Conservation (phyloP, 2,329 filamentous ascomycete genomes). For the Alternaria sp. region DNA sequence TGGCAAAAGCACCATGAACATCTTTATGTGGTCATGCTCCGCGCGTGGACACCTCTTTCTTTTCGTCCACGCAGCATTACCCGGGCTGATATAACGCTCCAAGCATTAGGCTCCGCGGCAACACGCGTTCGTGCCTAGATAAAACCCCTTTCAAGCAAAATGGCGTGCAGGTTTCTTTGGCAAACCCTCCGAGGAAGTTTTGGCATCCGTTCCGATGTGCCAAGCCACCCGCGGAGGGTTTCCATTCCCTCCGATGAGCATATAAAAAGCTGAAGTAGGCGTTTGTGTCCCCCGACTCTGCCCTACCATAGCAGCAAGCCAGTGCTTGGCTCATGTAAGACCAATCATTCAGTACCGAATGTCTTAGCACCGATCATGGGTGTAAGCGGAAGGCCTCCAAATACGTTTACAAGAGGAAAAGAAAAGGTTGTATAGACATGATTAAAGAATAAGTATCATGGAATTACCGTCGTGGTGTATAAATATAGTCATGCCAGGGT, state of each 20-base stretch:
- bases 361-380: not conserved
- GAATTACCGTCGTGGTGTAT: not conserved
- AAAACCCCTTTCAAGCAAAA: not conserved
- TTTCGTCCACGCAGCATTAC: not conserved
- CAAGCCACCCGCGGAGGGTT: not conserved
- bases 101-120: not conserved
- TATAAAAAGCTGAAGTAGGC: not conserved
- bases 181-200: not conserved
- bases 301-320: not conserved
- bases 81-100: not conserved
- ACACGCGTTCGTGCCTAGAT: not conserved
- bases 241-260: not conserved
- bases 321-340: not conserved
- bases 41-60: not conserved
- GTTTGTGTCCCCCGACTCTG: not conserved
- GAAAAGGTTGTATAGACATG: not conserved
- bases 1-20: not conserved
- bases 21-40: not conserved
- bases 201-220: not conserved
- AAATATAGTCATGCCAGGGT: not conserved
- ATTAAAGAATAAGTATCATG: not conserved
- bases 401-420: not conserved
- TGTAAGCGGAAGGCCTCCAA: not conserved
- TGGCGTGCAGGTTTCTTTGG: not conserved
- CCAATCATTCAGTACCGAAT: not conserved